Percentiles rank a stretch among this genome's conserved stretches.
phyloP scores from a whole-genome alignment of 1,284 basidiomycete genomes.

The Schizophyllum commune region DNA sequence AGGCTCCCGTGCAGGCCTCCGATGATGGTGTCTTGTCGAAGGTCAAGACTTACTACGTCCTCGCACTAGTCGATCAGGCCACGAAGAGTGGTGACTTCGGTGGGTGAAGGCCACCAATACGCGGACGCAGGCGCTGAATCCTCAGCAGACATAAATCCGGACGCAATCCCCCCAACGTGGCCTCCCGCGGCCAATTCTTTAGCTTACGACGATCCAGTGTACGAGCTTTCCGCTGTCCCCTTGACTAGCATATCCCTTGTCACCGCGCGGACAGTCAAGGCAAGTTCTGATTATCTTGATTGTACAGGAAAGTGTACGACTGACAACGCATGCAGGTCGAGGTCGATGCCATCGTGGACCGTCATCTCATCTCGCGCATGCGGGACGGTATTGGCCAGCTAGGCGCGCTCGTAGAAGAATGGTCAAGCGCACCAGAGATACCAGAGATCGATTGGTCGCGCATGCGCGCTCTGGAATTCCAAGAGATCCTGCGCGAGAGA shows the following conservation, averaged over 20 bases:
- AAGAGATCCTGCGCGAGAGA: constrained; percentile 70
- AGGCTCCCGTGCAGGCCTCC: constrained; percentile 41
- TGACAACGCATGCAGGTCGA: constrained; percentile 48
- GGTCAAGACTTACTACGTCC: constrained; percentile 50
- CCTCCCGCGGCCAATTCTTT: constrained; percentile 49
- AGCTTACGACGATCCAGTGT: constrained; percentile 46
- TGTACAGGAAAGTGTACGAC: constrained; percentile 8
- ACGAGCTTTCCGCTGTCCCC: constrained; percentile 65
- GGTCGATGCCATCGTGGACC: constrained; percentile 56
- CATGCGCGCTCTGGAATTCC: constrained; percentile 85
- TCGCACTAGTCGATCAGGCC: constrained; percentile 68
- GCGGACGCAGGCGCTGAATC: background rate
- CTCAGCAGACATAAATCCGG: constrained; percentile 49
- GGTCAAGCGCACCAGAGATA: constrained; percentile 38
- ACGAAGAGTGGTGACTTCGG: constrained; percentile 53
- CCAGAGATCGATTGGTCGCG: constrained; percentile 84
- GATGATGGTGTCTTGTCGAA: constrained; percentile 41
- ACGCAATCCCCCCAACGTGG: constrained; percentile 68
- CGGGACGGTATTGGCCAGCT: constrained; percentile 42
- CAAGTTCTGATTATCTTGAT: constrained; percentile 19
- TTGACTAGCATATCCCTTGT: constrained; percentile 75
- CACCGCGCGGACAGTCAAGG: constrained; percentile 68
- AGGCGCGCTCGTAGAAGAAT: constrained; percentile 45
- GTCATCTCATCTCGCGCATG: constrained; percentile 60
- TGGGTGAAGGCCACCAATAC: constrained; percentile 19